These are phyloP conservation scores for Aspergillus baeticus DNA, from an alignment of 495 filamentous ascomycete genomes.

Conservation along the genomic window DNA sequence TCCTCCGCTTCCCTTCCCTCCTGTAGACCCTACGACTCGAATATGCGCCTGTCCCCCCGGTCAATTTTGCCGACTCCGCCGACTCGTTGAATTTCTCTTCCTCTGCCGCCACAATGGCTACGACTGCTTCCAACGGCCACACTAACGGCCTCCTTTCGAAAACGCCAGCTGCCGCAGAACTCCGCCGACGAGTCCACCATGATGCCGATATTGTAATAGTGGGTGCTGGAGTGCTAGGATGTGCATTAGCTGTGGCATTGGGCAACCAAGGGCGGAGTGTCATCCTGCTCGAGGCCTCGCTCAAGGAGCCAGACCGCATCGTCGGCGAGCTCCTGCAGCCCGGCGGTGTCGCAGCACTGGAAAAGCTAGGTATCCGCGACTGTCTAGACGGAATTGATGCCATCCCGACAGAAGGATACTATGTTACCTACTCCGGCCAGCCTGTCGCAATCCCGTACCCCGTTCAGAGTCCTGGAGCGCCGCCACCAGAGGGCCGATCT, in stretches of 20 bases:
- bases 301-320: slow-evolving; percentile 95
- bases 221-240: slow-evolving; percentile 87
- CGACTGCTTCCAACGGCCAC: slow-evolving; percentile 29
- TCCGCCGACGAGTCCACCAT: slow-evolving; percentile 51
- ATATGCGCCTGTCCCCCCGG: slow-evolving; percentile 16
- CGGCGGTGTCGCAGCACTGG: slow-evolving; percentile 79
- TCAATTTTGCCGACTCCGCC: slow-evolving; percentile 8
- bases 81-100: slow-evolving; percentile 9
- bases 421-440: slow-evolving; percentile 78
- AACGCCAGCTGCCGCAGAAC: slow-evolving; percentile 27
- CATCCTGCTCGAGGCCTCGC: slow-evolving; percentile 80
- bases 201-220: slow-evolving; percentile 82
- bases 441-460: slow-evolving; percentile 78
- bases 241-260: slow-evolving; percentile 80
- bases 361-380: slow-evolving; percentile 72
- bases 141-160: slow-evolving; percentile 29
- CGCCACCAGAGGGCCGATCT: slow-evolving; percentile 60
- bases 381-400: slow-evolving; percentile 92
- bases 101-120: slow-evolving; percentile 22
- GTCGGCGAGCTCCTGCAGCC: slow-evolving; percentile 95
- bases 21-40: not conserved
- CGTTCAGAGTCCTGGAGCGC: slow-evolving; percentile 26
- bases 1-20: slow-evolving; percentile 4
- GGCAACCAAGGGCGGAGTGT: slow-evolving; percentile 89
- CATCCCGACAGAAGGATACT: slow-evolving; percentile 77